phyloP scores from a whole-genome alignment of 371 early-diverging fungal genomes.

The Haplosporangium sp. region DNA sequence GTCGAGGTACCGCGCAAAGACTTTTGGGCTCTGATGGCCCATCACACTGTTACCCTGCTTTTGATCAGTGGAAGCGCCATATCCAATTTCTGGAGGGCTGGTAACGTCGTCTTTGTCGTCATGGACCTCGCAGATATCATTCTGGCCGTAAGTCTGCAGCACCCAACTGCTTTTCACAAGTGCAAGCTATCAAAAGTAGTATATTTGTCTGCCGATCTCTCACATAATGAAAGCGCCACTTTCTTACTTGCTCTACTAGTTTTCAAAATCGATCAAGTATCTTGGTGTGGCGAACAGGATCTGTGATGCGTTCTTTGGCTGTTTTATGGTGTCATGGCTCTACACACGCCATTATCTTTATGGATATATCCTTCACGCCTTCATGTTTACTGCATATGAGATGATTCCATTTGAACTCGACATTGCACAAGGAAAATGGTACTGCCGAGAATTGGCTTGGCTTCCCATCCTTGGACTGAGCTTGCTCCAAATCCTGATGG shows the following conservation, averaged over 20 bases:
- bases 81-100: conserved; percentile 79
- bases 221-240: no score
- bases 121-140: conserved; percentile 86
- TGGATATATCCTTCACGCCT: conserved; percentile 58
- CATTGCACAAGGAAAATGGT: conserved; percentile 73
- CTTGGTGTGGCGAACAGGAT: conserved; percentile 55
- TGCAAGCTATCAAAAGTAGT: no score
- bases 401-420: conserved; percentile 66
- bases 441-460: conserved; percentile 56
- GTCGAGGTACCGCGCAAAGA: conserved; percentile 82
- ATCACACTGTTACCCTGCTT: conserved; percentile 79
- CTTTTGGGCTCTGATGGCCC: conserved; percentile 72
- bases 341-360: conserved; percentile 76
- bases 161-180: neutral
- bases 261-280: conserved; percentile 73
- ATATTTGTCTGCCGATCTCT: no score
- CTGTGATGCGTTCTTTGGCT: conserved; percentile 70
- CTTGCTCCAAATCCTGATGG: conserved; percentile 61
- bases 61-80: conserved; percentile 72
- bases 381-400: conserved; percentile 62
- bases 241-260: conserved; percentile 47
- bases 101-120: conserved; percentile 79
- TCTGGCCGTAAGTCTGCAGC: conserved; percentile 75
- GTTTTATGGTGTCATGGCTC: conserved; percentile 78
- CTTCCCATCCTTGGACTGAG: conserved; percentile 66